phyloP scores from a whole-genome alignment of 192 early-diverging fungal species.

The Oehlia diaphana region DNA sequence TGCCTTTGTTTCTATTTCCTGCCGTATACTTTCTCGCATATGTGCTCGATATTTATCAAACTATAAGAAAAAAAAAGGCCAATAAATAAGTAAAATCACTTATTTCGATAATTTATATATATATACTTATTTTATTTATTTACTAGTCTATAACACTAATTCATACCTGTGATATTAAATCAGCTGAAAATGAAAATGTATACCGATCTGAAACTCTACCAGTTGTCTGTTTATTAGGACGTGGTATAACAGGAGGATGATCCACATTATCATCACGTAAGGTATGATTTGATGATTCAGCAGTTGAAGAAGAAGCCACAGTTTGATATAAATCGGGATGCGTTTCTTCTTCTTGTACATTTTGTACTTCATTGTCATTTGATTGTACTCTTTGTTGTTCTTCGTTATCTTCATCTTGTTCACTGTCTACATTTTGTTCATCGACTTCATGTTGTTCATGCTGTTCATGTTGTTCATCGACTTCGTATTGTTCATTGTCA shows the following conservation, averaged over 20 bases:
- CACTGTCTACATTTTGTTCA: no score
- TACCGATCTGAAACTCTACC: slow-evolving; percentile 8
- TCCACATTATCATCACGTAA: neutral
- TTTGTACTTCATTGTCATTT: neutral
- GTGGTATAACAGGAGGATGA: neutral
- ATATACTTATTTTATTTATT: no score
- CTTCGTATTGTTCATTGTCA: no score
- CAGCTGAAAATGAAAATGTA: slow-evolving; percentile 8
- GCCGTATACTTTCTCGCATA: slow-evolving; percentile 6
- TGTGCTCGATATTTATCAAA: slow-evolving; percentile 14
- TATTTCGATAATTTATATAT: no score
- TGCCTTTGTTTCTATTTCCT: neutral
- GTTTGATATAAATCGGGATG: neutral
- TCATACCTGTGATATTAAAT: slow-evolving; percentile 10
- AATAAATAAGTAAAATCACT: no score
- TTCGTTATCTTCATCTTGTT: neutral
- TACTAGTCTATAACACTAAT: neutral
- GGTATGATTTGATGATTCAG: slow-evolving; percentile 4
- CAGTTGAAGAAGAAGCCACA: neutral
- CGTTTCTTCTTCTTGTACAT: neutral
- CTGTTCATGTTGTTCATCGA: no score
- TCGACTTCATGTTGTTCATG: no score
- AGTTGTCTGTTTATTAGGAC: neutral
- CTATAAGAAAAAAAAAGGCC: neutral
- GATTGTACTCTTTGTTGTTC: neutral